Evolutionary conservation across 2,329 filamentous ascomycete genomes (phyloP).

Genomic region (Pseudopithomyces chartarum): DNA sequence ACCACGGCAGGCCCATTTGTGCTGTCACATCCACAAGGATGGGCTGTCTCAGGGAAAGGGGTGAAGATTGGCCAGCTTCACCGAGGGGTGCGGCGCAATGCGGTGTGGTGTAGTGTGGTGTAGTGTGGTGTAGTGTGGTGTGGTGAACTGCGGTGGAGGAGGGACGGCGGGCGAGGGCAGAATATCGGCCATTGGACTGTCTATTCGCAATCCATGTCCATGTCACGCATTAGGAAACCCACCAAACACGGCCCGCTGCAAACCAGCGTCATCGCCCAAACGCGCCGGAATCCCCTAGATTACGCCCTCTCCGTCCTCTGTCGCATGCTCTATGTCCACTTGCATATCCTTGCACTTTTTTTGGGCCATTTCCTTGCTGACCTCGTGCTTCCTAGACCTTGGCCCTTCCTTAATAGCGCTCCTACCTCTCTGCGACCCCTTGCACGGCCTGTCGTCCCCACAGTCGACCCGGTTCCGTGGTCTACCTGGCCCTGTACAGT

Average conservation of each 20-base stretch:
- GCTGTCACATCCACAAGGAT: not conserved
- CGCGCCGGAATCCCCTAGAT: not conserved
- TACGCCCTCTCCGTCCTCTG: not conserved
- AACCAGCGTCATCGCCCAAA: not conserved
- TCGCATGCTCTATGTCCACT: not conserved
- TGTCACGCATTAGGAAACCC: not conserved
- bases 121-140: not conserved
- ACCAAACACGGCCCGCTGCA: conserved; percentile 3
- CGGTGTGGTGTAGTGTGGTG: not conserved
- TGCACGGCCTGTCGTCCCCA: conserved; percentile 14
- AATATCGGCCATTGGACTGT: not conserved
- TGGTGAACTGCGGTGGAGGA: too few species aligned
- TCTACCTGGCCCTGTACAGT: not conserved
- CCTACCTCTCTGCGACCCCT: conserved; percentile 23
- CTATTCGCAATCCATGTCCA: not conserved
- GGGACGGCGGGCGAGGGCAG: conserved; percentile 7
- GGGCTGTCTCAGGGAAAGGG: not conserved
- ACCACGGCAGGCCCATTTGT: conserved; percentile 34
- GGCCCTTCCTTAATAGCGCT: conserved; percentile 16
- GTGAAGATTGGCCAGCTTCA: not conserved
- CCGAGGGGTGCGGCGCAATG: not conserved
- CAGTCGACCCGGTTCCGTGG: conserved; percentile 19
- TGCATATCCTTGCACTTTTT: not conserved
- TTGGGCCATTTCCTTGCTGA: not conserved
- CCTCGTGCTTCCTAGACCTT: not conserved